Evolutionary conservation across 257 asterid species (phyloP).

Genomic region (Ophiorrhiza pumila): DNA sequence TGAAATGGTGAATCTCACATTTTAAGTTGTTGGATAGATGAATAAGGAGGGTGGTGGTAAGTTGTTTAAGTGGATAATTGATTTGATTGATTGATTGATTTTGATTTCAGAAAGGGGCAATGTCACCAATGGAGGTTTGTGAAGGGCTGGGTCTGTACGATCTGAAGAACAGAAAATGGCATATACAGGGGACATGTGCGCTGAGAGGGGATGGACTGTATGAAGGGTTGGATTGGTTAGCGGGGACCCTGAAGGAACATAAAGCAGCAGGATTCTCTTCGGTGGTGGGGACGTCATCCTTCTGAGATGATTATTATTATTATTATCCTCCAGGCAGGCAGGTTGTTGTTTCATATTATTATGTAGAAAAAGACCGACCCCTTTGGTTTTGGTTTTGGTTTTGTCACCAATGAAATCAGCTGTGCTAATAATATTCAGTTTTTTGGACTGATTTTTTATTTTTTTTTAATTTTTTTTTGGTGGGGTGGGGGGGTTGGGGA

Average conservation of each 20-base stretch:
- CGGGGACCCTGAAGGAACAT: constrained; percentile 82
- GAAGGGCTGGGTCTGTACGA: constrained; percentile 87
- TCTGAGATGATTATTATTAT: too few species aligned
- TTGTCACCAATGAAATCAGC: too few species aligned
- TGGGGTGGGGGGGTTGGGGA: too few species aligned
- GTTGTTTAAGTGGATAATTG: neutral
- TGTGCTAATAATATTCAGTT: too few species aligned
- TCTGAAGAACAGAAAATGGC: constrained; percentile 88
- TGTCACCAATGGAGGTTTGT: constrained; percentile 88
- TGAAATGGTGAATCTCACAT: neutral
- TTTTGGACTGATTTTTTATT: too few species aligned
- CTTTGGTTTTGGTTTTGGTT: too few species aligned
- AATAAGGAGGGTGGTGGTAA: neutral
- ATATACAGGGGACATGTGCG: constrained; percentile 92
- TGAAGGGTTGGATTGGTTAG: constrained; percentile 95
- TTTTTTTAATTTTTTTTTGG: too few species aligned
- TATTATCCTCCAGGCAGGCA: too few species aligned
- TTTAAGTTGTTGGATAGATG: neutral
- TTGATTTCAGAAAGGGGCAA: constrained; percentile 95
- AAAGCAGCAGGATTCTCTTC: constrained; percentile 83
- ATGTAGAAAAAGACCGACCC: too few species aligned
- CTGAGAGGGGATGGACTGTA: constrained; percentile 90
- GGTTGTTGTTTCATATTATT: too few species aligned
- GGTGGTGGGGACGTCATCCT: constrained; percentile 72
- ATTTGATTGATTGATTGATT: too few species aligned